Conservation (phyloP, 2,329 filamentous ascomycete species). For the Bipolaris sorokiniana region DNA sequence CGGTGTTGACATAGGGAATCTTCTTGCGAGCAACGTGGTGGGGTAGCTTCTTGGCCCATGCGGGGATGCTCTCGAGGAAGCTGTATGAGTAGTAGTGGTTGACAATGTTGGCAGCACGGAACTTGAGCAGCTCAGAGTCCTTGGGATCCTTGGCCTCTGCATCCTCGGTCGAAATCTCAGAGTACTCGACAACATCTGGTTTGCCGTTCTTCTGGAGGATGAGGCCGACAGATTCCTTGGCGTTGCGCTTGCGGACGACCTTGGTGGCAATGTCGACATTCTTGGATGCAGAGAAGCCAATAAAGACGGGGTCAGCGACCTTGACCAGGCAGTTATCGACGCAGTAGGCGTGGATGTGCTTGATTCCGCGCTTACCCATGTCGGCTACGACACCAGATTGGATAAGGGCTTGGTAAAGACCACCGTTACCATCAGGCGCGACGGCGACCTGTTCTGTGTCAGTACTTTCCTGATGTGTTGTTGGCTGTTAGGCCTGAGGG, state of each 20-base stretch:
- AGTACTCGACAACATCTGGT: slow-evolving; percentile 98
- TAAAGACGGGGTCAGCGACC: slow-evolving; percentile 95
- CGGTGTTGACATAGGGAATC: slow-evolving; percentile 83
- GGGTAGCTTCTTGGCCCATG: slow-evolving; percentile 83
- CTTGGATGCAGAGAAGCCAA: slow-evolving; percentile 88
- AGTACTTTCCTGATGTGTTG: slow-evolving; percentile 11
- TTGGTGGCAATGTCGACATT: slow-evolving; percentile 96
- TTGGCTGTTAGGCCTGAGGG: too few relatives aligned
- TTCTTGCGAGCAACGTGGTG: slow-evolving; percentile 99
- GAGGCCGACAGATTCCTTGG: slow-evolving; percentile 92
- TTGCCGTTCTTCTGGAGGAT: slow-evolving; percentile 95
- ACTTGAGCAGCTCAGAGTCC: slow-evolving; percentile 83
- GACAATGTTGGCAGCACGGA: slow-evolving; percentile 98
- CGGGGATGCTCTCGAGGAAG: slow-evolving; percentile 89
- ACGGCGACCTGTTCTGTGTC: slow-evolving; percentile 71
- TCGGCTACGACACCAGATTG: slow-evolving; percentile 80
- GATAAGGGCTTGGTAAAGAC: slow-evolving; percentile 91
- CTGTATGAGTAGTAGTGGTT: slow-evolving; percentile 99
- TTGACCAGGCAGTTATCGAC: slow-evolving; percentile 99
- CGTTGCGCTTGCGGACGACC: slow-evolving; percentile 97
- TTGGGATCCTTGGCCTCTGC: slow-evolving; percentile 86
- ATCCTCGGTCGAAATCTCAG: slow-evolving; percentile 89
- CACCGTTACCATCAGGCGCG: slow-evolving; percentile 95
- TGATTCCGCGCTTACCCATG: slow-evolving; percentile 85
- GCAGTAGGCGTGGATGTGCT: slow-evolving; percentile 97